Percentiles rank a stretch among this genome's conserved stretches.
Evolutionary conservation across 106 monocot genomes (phyloP).

Genomic region (Vanilla planifolia): DNA sequence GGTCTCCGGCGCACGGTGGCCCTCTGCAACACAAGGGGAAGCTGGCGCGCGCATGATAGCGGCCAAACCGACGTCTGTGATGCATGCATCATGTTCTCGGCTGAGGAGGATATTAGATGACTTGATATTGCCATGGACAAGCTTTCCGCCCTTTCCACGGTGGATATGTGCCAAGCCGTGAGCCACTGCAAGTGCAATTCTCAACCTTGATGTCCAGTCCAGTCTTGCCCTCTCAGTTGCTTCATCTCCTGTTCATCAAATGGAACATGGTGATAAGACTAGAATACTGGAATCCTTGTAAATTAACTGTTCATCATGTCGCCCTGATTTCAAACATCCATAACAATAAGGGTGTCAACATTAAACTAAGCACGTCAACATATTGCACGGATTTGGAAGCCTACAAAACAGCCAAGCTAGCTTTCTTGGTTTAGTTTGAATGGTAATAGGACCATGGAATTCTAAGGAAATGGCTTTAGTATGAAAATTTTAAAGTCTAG

Average conservation of each 20-base stretch:
- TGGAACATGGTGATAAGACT: background rate
- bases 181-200: slow-evolving; percentile 57
- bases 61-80: slow-evolving; percentile 46
- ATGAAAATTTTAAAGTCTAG: too few species aligned
- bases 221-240: slow-evolving; percentile 37
- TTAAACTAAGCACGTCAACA: too few species aligned
- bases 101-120: slow-evolving; percentile 67
- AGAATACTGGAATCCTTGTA: too few species aligned
- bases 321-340: too few species aligned
- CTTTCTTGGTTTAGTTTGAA: too few species aligned
- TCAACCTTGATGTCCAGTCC: slow-evolving; percentile 73
- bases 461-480: too few species aligned
- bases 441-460: too few species aligned
- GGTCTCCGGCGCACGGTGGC: slow-evolving; percentile 74
- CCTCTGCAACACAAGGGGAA: slow-evolving; percentile 19
- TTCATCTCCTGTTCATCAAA: too few species aligned
- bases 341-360: too few species aligned
- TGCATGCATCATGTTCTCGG: slow-evolving; percentile 29
- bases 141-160: slow-evolving; percentile 47
- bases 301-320: too few species aligned
- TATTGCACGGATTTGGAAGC: too few species aligned
- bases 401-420: too few species aligned
- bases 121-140: slow-evolving; percentile 85
- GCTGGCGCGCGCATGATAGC: slow-evolving; percentile 29
- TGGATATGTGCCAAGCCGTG: slow-evolving; percentile 67